Percentiles rank a stretch among this genome's conserved stretches.
Conservation (phyloP, 1,284 basidiomycete genomes). For the Trichosporon sp. region DNA sequence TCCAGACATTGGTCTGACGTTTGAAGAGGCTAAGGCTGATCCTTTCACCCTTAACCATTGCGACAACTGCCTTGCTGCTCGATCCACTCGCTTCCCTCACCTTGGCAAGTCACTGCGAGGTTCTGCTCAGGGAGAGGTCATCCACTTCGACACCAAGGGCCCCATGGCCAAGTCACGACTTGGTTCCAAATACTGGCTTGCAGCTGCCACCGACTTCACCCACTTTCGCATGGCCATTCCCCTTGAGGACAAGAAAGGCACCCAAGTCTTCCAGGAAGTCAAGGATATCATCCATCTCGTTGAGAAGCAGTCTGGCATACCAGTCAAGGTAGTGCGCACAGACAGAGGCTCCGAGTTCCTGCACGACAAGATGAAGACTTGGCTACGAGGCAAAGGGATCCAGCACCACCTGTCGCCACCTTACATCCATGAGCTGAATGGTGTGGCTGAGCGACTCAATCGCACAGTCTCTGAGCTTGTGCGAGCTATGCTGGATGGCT, state of each 20-base stretch:
- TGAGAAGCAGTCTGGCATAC: not conserved
- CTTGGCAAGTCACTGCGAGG: not conserved
- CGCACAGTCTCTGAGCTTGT: conserved; percentile 26
- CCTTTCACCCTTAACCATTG: not conserved
- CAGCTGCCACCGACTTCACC: not conserved
- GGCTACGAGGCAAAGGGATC: not conserved
- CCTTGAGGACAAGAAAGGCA: not conserved
- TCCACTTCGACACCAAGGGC: conserved; percentile 7
- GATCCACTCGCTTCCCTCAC: not conserved
- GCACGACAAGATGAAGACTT: not conserved
- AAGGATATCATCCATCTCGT: not conserved
- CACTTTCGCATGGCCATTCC: not conserved
- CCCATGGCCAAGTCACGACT: not conserved
- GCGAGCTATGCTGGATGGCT: conserved; percentile 5
- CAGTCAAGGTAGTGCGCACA: not conserved
- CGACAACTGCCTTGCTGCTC: not conserved
- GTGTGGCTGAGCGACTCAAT: conserved; percentile 35
- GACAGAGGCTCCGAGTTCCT: conserved; percentile 5
- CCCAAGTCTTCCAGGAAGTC: not conserved
- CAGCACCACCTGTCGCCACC: conserved; percentile 6
- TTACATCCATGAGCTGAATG: conserved; percentile 31
- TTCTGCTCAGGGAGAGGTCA: not conserved
- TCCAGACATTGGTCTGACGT: not conserved
- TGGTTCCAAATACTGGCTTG: not conserved
- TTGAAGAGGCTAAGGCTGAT: not conserved